Evolutionary conservation across 768 basidiomycete species (phyloP).

Genomic region (Leccinum broughii): DNA sequence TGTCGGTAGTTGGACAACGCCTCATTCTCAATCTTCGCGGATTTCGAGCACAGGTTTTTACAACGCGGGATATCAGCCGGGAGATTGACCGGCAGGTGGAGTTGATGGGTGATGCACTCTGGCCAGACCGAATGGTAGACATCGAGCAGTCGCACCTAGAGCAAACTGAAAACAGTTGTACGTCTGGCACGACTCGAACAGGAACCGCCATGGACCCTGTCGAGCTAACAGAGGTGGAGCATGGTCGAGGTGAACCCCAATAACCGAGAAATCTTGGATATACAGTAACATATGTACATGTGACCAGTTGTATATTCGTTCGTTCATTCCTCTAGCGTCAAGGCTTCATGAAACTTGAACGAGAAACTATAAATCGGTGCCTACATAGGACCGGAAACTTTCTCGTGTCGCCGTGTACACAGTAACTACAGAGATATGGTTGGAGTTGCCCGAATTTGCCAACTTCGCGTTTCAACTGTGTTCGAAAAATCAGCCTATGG

Average conservation of each 20-base stretch:
- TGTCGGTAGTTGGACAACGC: constrained; percentile 17
- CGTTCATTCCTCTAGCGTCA: no score
- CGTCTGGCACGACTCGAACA: neutral
- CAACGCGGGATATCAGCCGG: constrained; percentile 9
- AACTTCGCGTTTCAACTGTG: no score
- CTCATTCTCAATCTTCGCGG: constrained; percentile 21
- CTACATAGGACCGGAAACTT: no score
- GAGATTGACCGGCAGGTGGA: constrained; percentile 2
- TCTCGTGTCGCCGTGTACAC: no score
- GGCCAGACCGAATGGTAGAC: neutral
- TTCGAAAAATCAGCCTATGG: neutral
- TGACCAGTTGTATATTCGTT: no score
- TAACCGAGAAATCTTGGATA: neutral
- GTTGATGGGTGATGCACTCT: neutral
- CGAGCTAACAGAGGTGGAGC: neutral
- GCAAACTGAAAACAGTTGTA: neutral
- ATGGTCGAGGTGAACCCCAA: neutral
- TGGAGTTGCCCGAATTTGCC: no score
- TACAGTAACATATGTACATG: no score
- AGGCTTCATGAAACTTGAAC: no score
- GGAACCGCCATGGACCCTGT: neutral
- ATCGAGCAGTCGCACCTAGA: neutral
- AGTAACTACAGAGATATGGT: no score
- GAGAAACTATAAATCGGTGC: no score
- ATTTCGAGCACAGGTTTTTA: constrained; percentile 1